Conservation (phyloP, 352 stramenopile genomes). For the Phytopythium oedochilum region DNA sequence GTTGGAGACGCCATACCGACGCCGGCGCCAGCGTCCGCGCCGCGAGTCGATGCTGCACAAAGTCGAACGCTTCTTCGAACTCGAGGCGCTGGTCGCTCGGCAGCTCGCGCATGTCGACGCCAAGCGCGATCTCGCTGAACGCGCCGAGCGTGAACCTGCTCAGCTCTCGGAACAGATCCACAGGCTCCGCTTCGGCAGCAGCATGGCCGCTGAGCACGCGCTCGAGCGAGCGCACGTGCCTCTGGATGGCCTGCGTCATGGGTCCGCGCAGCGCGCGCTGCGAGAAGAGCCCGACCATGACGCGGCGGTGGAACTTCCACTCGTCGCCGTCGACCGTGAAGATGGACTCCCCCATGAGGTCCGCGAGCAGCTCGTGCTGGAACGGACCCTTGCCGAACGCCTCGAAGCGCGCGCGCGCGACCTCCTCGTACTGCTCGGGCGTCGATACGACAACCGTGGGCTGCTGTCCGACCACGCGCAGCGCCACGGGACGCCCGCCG, state of each 20-base stretch:
- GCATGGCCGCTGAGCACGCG: constrained; percentile 10
- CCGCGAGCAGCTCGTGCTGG: constrained; percentile 2
- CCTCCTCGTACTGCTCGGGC: constrained; percentile 5
- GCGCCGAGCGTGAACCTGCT: constrained; percentile 8
- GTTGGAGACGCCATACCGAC: constrained; percentile 18
- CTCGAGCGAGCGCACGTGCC: constrained; percentile 12
- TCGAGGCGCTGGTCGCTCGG: constrained; percentile 7
- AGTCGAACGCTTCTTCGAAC: constrained; percentile 18
- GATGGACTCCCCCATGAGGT: constrained; percentile 8
- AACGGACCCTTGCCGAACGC: constrained; percentile 3
- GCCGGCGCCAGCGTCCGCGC: constrained; percentile 12
- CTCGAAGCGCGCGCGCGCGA: constrained; percentile 3
- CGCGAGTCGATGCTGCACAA: constrained; percentile 7
- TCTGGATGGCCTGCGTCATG: constrained; percentile 12
- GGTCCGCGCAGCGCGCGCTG: constrained; percentile 4
- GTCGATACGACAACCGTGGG: not conserved
- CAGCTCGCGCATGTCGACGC: constrained; percentile 3
- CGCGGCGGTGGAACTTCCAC: constrained; percentile 27
- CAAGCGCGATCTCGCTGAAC: constrained; percentile 11
- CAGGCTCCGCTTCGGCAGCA: not conserved
- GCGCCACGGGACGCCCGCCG: not conserved
- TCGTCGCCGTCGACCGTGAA: constrained; percentile 5
- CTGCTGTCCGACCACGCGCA: not conserved
- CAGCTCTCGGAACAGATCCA: constrained; percentile 6
- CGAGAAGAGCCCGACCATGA: constrained; percentile 5